These are phyloP conservation scores for Starmerella etchellsii DNA, from an alignment of 805 yeast genomes.

Conservation along the genomic window DNA sequence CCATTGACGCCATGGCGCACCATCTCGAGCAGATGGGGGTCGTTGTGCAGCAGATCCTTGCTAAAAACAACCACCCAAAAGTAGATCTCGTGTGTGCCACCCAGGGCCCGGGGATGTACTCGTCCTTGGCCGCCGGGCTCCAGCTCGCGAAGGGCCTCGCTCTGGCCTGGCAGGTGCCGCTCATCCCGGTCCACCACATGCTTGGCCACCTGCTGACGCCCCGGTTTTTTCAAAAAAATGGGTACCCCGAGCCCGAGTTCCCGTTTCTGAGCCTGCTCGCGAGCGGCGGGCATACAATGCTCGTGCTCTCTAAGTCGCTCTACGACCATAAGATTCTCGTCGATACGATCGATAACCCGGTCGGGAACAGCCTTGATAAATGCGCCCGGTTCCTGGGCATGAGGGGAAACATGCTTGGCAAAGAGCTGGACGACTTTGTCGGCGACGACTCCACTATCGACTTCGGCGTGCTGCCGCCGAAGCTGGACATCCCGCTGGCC, in stretches of 20 bases:
- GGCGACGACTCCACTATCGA: slow-evolving; percentile 22
- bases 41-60: slow-evolving; percentile 37
- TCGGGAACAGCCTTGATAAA: slow-evolving; percentile 88
- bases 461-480: slow-evolving; percentile 11
- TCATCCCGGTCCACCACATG: slow-evolving; percentile 94
- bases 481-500: slow-evolving; percentile 36
- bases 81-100: slow-evolving; percentile 73
- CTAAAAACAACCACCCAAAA: slow-evolving; percentile 23
- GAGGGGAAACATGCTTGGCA: slow-evolving; percentile 73
- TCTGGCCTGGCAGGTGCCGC: slow-evolving; percentile 61
- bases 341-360: slow-evolving; percentile 75
- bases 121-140: slow-evolving; percentile 69
- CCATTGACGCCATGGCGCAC: slow-evolving; percentile 69
- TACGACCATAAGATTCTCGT: slow-evolving; percentile 58
- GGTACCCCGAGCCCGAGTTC: slow-evolving; percentile 43
- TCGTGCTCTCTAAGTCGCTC: slow-evolving; percentile 53
- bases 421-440: slow-evolving; percentile 55
- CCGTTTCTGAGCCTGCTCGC: slow-evolving; percentile 67
- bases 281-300: slow-evolving; percentile 91
- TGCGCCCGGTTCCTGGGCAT: slow-evolving; percentile 79
- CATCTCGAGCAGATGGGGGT: slow-evolving; percentile 51
- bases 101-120: slow-evolving; percentile 94
- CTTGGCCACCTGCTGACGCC: slow-evolving; percentile 75
- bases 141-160: slow-evolving; percentile 78
- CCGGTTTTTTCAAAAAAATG: slow-evolving; percentile 35